Evolutionary conservation across 179 eudicot genomes (phyloP).

Genomic region (Silene coronaria): DNA sequence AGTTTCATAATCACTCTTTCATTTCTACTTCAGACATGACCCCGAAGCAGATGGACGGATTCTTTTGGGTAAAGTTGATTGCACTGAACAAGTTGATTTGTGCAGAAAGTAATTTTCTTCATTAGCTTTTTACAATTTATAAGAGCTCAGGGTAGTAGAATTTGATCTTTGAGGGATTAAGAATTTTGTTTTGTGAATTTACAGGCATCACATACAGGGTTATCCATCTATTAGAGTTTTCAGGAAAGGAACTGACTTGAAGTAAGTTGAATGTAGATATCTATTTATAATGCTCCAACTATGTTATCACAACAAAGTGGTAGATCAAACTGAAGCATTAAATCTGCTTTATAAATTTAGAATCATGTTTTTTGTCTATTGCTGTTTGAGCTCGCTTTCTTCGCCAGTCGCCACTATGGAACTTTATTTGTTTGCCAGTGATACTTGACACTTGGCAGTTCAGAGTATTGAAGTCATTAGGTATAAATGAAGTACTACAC

Average conservation of each 20-base stretch:
- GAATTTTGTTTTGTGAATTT: constrained; percentile 12
- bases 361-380: background rate
- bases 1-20: background rate
- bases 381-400: background rate
- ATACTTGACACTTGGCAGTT: background rate
- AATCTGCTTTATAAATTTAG: background rate
- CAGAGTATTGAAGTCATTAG: background rate
- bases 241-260: constrained; percentile 85
- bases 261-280: constrained; percentile 34
- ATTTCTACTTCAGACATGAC: constrained; percentile 50
- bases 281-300: background rate
- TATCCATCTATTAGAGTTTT: constrained; percentile 95
- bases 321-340: background rate
- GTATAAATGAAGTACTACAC: background rate
- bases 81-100: constrained; percentile 69
- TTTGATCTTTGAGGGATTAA: constrained; percentile 12
- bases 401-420: background rate
- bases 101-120: constrained; percentile 44
- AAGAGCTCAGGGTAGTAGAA: background rate
- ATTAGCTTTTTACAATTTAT: background rate
- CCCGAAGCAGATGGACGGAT: constrained; percentile 86
- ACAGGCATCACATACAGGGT: constrained; percentile 94
- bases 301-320: background rate
- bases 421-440: background rate
- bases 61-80: constrained; percentile 80